Percentiles rank a stretch among this genome's conserved stretches.
Evolutionary conservation across 2,329 filamentous ascomycete genomes (phyloP).

Genomic region (Botrytis aclada): DNA sequence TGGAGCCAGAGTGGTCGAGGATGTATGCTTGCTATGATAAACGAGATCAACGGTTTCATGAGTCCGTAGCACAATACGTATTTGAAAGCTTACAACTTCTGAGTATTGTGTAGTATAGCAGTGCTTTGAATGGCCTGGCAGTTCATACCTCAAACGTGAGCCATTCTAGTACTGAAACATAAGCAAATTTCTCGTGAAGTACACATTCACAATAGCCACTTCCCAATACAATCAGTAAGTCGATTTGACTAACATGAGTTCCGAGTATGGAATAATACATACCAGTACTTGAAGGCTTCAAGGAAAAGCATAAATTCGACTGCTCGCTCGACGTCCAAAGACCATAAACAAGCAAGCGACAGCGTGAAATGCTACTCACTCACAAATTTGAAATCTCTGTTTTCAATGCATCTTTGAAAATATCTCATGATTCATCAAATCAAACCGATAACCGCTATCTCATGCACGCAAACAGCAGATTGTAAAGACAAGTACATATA

Average conservation of each 20-base stretch:
- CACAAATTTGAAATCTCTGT: not conserved
- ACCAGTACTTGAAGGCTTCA: not conserved
- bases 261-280: not conserved
- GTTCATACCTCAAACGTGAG: too few relatives aligned
- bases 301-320: not conserved
- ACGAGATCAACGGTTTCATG: not conserved
- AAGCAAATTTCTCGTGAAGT: too few relatives aligned
- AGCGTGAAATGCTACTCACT: not conserved
- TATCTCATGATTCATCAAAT: not conserved
- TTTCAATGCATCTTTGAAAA: too few relatives aligned
- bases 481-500: too few relatives aligned
- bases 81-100: not conserved
- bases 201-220: too few relatives aligned
- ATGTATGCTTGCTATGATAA: slow-evolving; percentile 10
- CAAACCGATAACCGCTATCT: not conserved
- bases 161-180: too few relatives aligned
- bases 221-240: too few relatives aligned
- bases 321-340: not conserved
- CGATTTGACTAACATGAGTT: too few relatives aligned
- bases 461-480: too few relatives aligned
- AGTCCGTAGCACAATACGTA: not conserved
- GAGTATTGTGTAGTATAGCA: not conserved
- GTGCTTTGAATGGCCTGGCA: not conserved
- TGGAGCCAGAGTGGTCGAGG: not conserved
- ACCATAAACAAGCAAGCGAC: not conserved